These are phyloP conservation scores for Fusarium temperatum DNA, from an alignment of 2,329 filamentous ascomycete genomes.

Conservation along the genomic window DNA sequence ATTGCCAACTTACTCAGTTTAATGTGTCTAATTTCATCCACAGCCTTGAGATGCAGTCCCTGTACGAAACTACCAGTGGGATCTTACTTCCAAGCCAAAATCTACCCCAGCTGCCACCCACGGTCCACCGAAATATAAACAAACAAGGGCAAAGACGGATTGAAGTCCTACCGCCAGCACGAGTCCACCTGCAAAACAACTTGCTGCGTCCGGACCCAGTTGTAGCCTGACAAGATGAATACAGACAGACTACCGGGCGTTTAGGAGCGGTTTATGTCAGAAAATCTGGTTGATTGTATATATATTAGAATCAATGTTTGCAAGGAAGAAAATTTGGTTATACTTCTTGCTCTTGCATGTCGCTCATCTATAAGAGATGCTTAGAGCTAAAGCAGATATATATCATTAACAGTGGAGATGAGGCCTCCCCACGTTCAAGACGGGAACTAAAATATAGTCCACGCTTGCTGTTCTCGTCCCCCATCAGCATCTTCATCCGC, in stretches of 20 bases:
- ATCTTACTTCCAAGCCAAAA: background rate
- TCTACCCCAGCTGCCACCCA: background rate
- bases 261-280: background rate
- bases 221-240: background rate
- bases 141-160: background rate
- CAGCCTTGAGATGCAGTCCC: background rate
- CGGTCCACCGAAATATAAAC: too few species aligned
- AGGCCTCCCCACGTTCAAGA: background rate
- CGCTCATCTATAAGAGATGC: background rate
- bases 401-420: background rate
- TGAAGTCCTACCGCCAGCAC: background rate
- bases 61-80: too few species aligned
- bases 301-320: background rate
- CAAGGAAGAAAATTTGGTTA: background rate
- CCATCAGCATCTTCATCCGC: too few species aligned
- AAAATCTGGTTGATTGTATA: background rate
- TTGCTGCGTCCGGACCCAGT: background rate
- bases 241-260: fast-evolving
- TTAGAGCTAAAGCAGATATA: background rate
- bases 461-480: too few species aligned
- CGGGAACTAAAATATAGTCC: background rate
- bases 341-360: background rate
- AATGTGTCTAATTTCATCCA: background rate
- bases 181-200: background rate
- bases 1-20: too few species aligned